Base-by-base conservation (phyloP, 2,329 filamentous ascomycete genomes). In the Dactylellina drechsleri region DNA sequence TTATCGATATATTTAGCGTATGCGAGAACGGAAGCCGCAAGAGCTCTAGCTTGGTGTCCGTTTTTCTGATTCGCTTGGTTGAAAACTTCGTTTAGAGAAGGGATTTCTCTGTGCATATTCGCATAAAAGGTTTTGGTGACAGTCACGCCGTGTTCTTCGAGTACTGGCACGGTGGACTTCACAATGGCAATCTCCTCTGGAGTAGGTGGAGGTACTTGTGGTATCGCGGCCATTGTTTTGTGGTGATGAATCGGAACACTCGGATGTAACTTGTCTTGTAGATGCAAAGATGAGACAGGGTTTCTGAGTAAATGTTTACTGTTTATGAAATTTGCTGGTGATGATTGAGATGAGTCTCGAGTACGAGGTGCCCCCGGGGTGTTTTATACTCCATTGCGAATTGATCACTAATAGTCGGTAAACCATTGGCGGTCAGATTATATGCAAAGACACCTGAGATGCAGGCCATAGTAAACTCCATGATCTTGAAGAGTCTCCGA, bases 61-160 rank as follows among this genome's bases (percentile, higher is more conserved):
- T 86, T 91, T 52, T 83, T 82, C 82, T 93, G 91, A 78, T 91
- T 89, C 5, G 89, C 86, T 59, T 86, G 83, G 81, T 90, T 92
- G 84, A 93, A 93, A 80, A 91, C 82, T 79, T 89, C 88, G 78
- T 87, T 87, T 31, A 94, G 85, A 26, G 86, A 84, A 0, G 91
- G 91, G 77, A 91, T 84, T 1, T 87, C 87, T 15, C 76, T 77
- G 28, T 93, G 84, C 83, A 93, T 85, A 82, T 88, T 89, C 52
- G 84, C 83, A 84, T 94, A 93, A 83, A 94, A 93, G 76, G 86
- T 83, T 0, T 84, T 85, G n/a, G 90, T 92, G 81, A 93, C 92
- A 53, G 85, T 83, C 16, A 84, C 83, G 81, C 91, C 91, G 80
- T 93, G 87, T 76, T 88, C 84, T 77, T 88, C 86, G 6, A 93